A percentile compares a stretch with the other conserved stretches of the same genome.
These are phyloP conservation scores for Thalassiosira delicatula DNA, from an alignment of 352 stramenopile species.

Conservation along the genomic window DNA sequence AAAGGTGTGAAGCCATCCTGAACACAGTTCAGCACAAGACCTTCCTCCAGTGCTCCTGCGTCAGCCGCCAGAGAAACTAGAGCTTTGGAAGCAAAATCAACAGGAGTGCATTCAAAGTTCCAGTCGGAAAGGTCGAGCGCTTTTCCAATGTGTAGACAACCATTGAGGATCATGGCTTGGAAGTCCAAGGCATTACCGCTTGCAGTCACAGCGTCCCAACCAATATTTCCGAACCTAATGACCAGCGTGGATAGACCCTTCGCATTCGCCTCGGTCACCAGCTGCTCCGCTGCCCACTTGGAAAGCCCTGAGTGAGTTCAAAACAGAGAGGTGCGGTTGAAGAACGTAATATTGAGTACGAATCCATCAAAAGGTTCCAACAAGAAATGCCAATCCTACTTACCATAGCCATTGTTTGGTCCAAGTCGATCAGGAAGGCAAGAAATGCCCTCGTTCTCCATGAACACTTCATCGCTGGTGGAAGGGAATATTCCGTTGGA, in stretches of 20 bases:
- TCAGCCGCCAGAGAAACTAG: constrained; percentile 85
- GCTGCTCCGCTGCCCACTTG: constrained; percentile 91
- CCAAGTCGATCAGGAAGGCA: constrained; percentile 48
- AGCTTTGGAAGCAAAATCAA: constrained; percentile 89
- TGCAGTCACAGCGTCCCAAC: constrained; percentile 80
- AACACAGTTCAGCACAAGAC: constrained; percentile 37
- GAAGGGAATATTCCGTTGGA: constrained; percentile 91
- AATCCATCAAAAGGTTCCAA: too few relatives aligned
- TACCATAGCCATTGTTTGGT: constrained; percentile 51
- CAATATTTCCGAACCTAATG: constrained; percentile 90
- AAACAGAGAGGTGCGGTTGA: constrained; percentile 87
- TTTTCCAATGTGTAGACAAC: constrained; percentile 82
- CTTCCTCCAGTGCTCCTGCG: constrained; percentile 28
- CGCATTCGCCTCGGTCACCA: constrained; percentile 86
- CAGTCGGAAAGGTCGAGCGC: constrained; percentile 84
- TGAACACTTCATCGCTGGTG: constrained; percentile 58
- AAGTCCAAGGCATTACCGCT: constrained; percentile 89
- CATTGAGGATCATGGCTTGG: constrained; percentile 88
- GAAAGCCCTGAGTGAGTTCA: constrained; percentile 84
- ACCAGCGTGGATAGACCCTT: constrained; percentile 88
- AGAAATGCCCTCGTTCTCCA: constrained; percentile 47
- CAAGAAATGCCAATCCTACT: too few relatives aligned
- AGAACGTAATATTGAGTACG: too few relatives aligned
- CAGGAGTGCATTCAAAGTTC: constrained; percentile 90
- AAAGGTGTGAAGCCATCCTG: constrained; percentile 52